Percentiles rank a stretch among this genome's conserved stretches.
Conservation (phyloP, 140 eudicot genomes). For the Senecio squalidus region DNA sequence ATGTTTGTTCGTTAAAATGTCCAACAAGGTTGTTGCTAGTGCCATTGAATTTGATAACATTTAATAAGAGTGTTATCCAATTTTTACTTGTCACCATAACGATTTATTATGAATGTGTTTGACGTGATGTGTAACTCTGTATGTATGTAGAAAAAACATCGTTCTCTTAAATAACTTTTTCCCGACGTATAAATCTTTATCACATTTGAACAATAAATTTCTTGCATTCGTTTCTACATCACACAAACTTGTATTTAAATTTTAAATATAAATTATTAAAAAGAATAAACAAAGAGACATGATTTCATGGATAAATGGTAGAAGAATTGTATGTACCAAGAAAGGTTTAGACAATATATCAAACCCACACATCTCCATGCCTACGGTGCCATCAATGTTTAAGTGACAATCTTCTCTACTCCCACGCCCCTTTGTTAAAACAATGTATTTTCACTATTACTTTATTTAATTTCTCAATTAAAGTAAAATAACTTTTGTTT, state of each 20-base stretch:
- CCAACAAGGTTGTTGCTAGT: too few relatives aligned
- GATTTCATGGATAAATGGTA: constrained; percentile 9
- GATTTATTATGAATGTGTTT: too few relatives aligned
- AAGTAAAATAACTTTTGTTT: too few relatives aligned
- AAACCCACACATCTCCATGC: constrained; percentile 34
- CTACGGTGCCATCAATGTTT: constrained; percentile 29
- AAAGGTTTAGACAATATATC: constrained; percentile 16
- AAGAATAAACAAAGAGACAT: background rate
- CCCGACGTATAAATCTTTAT: too few relatives aligned
- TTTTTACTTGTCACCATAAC: too few relatives aligned
- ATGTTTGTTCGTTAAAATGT: too few relatives aligned
- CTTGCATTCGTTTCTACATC: background rate
- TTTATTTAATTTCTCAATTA: background rate
- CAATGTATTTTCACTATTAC: constrained; percentile 2
- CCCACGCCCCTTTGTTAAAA: constrained; percentile 28
- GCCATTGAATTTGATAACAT: too few relatives aligned
- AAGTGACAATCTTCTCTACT: constrained; percentile 26
- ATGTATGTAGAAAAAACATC: too few relatives aligned
- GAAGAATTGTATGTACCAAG: constrained; percentile 9
- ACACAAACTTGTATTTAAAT: background rate
- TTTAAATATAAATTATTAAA: background rate
- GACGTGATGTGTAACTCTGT: too few relatives aligned
- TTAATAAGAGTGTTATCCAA: too few relatives aligned
- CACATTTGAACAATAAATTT: background rate
- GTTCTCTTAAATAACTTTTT: too few relatives aligned